Evolutionary conservation across 2,329 filamentous ascomycete genomes (phyloP), one percentile per base, ranked within the genome.

Genomic region (Verticillium zaregamsianum): DNA sequence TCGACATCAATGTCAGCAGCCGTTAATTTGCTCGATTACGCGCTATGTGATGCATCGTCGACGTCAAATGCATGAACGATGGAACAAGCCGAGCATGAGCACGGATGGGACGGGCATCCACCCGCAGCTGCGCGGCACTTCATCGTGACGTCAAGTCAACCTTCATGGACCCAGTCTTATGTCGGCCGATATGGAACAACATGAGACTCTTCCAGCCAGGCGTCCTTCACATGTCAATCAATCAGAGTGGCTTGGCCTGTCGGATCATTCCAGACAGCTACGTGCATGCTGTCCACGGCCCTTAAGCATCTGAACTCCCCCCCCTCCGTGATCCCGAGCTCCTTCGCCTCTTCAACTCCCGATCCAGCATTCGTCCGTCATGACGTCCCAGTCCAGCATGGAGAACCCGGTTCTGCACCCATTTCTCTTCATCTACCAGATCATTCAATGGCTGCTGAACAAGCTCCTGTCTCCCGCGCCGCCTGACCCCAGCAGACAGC

Each of bases 381-480:
- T 79, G 77, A 55, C 68, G 28, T 73, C 72, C 8, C 61, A 68
- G 31, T 68, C 71, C 12, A 59, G 68, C 7, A 57, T 77, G 1
- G 68, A 76, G 63, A 80, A 80, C 67, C 76, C 77, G 23, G 58
- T 82, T 33, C 66, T 82, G n/a, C 78, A 84, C 56, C 84, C 83
- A 2, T 74, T 91, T 55, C 72, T 86, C 32, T 87, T 88, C 67
- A 62, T 89, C 58, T 92, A 88, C 73, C 81, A 87, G 64, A 61
- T 91, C 33, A 73, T 87, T 39, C 90, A 93, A 80, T 87, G 81
- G 77, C 65, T 90, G 8, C 76, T 89, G 1, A 80, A 83, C 67
- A 82, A 82, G 66, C 68, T 92, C 35, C 84, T 96, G 59, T 88
- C 91, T 0, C 91, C 92, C 0, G 80, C 77, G 5, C 87, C 91